Evolutionary conservation across 805 yeast genomes (phyloP).

Genomic region (Barnettozyma wickerhamii): DNA sequence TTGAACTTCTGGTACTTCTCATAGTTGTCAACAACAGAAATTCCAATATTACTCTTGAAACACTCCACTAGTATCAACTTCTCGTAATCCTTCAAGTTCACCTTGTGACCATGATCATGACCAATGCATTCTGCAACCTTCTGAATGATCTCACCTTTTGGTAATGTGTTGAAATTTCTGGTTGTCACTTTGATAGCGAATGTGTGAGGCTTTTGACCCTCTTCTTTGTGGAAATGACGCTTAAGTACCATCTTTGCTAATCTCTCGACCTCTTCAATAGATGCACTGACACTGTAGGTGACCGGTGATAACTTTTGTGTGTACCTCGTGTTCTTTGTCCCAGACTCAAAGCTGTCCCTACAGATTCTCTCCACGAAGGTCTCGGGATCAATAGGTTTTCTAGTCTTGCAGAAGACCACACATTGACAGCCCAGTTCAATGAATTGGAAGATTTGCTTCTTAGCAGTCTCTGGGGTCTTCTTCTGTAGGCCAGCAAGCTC

Average conservation of each 20-base stretch:
- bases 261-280: slow-evolving; percentile 59
- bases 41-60: slow-evolving; percentile 83
- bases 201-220: slow-evolving; percentile 31
- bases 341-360: slow-evolving; percentile 47
- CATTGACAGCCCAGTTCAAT: slow-evolving; percentile 75
- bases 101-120: slow-evolving; percentile 62
- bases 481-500: slow-evolving; percentile 58
- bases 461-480: slow-evolving; percentile 30
- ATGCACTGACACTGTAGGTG: slow-evolving; percentile 67
- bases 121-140: slow-evolving; percentile 72
- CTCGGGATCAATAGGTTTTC: slow-evolving; percentile 77
- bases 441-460: slow-evolving; percentile 49
- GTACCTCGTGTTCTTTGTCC: slow-evolving; percentile 59
- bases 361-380: slow-evolving; percentile 62
- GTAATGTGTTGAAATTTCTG: slow-evolving; percentile 72
- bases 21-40: slow-evolving; percentile 72
- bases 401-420: slow-evolving; percentile 77
- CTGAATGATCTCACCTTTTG: slow-evolving; percentile 68
- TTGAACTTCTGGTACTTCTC: slow-evolving; percentile 65
- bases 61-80: slow-evolving; percentile 81
- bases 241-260: slow-evolving; percentile 56
- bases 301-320: slow-evolving; percentile 82
- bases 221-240: slow-evolving; percentile 60
- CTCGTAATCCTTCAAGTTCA: slow-evolving; percentile 77
- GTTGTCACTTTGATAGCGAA: slow-evolving; percentile 82